These are phyloP conservation scores for Ramaria sp. DNA, from an alignment of 768 basidiomycete species.

Conservation along the genomic window DNA sequence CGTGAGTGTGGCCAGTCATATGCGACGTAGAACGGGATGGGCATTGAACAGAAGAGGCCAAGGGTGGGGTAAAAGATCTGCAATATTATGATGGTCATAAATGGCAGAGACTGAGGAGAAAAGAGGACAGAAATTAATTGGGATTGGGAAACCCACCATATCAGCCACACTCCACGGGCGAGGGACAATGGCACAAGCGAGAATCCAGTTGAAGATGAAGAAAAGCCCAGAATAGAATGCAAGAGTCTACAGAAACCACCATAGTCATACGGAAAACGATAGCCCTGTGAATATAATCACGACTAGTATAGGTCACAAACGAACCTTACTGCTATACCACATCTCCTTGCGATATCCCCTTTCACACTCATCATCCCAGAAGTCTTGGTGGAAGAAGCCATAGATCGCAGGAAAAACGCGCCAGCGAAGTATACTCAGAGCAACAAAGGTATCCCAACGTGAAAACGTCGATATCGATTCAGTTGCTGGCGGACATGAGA, in stretches of 20 bases:
- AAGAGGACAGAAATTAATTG: constrained; percentile 5
- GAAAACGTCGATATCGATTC: constrained; percentile 1
- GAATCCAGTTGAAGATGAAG: constrained; percentile 24
- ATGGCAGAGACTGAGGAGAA: not conserved
- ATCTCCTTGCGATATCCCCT: constrained; percentile 6
- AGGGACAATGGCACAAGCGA: constrained; percentile 14
- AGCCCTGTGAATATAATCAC: not conserved
- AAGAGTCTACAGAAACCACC: constrained; percentile 6
- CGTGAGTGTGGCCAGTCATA: constrained; percentile 20
- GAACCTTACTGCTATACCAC: constrained; percentile 7
- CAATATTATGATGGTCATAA: no score
- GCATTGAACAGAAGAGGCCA: constrained; percentile 14
- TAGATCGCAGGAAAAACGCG: constrained; percentile 3
- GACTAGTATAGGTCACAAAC: not conserved
- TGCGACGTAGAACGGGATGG: constrained; percentile 20
- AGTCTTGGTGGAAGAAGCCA: constrained; percentile 4
- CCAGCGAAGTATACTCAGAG: constrained; percentile 6
- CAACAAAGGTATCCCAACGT: not conserved
- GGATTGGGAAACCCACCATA: not conserved
- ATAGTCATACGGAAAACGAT: not conserved
- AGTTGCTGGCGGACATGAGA: no score
- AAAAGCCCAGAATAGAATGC: constrained; percentile 15
- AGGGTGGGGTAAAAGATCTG: not conserved
- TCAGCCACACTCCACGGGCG: constrained; percentile 9
- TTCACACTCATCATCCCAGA: constrained; percentile 5